Percentiles rank a stretch among this genome's conserved stretches.
These are phyloP conservation scores for Arthrobotrys musiformis DNA, from an alignment of 2,329 filamentous ascomycete genomes.

Conservation along the genomic window DNA sequence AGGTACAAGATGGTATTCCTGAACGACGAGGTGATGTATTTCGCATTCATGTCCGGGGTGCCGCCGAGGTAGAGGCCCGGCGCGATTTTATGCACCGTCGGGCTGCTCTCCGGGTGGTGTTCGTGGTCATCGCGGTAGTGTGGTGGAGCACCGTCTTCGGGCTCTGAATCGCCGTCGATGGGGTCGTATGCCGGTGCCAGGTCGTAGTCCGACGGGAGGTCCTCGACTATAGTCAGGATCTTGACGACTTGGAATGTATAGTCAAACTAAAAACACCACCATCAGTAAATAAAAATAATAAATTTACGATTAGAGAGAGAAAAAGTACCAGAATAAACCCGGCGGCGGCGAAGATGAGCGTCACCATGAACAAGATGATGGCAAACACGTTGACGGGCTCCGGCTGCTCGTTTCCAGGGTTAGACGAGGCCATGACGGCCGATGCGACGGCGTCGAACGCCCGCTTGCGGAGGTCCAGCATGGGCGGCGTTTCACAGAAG, in stretches of 20 bases:
- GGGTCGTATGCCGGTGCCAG: slow-evolving; percentile 63
- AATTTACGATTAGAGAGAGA: too few species aligned
- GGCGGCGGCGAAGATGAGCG: slow-evolving; percentile 35
- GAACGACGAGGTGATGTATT: slow-evolving; percentile 72
- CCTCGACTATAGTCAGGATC: slow-evolving; percentile 74
- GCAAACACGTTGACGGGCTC: slow-evolving; percentile 51
- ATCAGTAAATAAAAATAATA: too few species aligned
- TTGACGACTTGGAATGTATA: slow-evolving; percentile 65
- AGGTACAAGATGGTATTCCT: slow-evolving; percentile 72
- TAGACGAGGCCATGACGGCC: slow-evolving; percentile 30
- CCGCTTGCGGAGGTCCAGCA: slow-evolving; percentile 42
- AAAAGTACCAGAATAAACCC: slow-evolving; percentile 43
- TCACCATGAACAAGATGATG: slow-evolving; percentile 49
- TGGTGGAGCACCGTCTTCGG: slow-evolving; percentile 60
- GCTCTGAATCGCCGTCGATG: slow-evolving; percentile 56
- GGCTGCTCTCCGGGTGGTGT: slow-evolving; percentile 57
- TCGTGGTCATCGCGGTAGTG: slow-evolving; percentile 56
- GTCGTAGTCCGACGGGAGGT: slow-evolving; percentile 68
- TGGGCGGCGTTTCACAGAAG: neutral
- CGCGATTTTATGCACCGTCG: slow-evolving; percentile 64
- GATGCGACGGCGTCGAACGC: slow-evolving; percentile 31
- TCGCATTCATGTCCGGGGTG: slow-evolving; percentile 63
- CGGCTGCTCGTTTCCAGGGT: slow-evolving; percentile 31
- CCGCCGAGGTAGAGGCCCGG: slow-evolving; percentile 64
- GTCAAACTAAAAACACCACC: slow-evolving; percentile 44